Evolutionary conservation across 1,284 basidiomycete genomes (phyloP).

Genomic region (Wallemia ichthyophaga): DNA sequence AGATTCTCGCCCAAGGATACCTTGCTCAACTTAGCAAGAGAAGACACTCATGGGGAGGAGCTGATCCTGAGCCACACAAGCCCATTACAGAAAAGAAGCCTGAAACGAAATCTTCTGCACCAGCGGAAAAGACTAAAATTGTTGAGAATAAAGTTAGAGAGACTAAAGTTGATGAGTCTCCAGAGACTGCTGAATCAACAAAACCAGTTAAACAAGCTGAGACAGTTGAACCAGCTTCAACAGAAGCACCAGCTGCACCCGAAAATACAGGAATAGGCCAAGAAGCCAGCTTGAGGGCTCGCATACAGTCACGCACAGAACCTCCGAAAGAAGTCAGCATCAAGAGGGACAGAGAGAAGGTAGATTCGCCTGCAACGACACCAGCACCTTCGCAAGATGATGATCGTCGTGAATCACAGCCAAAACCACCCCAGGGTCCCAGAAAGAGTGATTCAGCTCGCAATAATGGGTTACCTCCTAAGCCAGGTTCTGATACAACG

Average conservation of each 20-base stretch:
- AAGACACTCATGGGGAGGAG: constrained; percentile 9
- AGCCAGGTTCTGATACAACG: not conserved
- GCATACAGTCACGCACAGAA: not conserved
- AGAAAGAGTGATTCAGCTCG: not conserved
- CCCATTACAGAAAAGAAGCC: too few species aligned
- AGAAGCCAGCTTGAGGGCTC: not conserved
- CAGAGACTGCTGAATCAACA: not conserved
- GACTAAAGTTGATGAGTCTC: too few species aligned
- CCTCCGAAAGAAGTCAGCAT: not conserved
- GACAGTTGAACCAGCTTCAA: not conserved
- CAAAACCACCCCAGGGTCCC: too few species aligned
- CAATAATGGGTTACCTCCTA: not conserved
- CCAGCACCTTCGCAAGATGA: not conserved
- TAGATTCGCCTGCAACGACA: not conserved
- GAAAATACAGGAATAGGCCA: not conserved
- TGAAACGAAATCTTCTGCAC: not conserved
- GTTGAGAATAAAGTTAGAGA: not conserved
- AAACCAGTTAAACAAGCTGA: not conserved
- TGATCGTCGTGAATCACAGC: not conserved
- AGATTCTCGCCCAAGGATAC: constrained; percentile 45
- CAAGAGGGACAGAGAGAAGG: not conserved
- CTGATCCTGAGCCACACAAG: constrained; percentile 2
- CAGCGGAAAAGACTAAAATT: not conserved
- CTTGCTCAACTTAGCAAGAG: constrained; percentile 10
- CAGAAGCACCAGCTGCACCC: not conserved